phyloP scores from a whole-genome alignment of 306 rosid species.

The Cucurbita pepo region DNA sequence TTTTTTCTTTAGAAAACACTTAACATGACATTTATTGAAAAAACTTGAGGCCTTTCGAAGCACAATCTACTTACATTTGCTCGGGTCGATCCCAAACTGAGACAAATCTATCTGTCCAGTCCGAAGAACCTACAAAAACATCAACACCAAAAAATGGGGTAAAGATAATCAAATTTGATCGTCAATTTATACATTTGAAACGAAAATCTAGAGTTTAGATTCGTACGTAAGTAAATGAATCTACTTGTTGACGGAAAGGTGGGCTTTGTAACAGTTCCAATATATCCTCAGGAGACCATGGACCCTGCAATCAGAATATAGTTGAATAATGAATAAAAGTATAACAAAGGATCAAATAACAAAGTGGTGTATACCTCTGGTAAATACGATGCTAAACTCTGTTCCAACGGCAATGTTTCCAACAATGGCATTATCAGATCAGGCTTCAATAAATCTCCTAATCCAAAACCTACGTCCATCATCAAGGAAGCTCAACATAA shows the following conservation, averaged over 20 bases:
- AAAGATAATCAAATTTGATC: not conserved
- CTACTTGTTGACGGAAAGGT: constrained; percentile 89
- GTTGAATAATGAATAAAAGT: not conserved
- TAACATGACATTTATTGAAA: not conserved
- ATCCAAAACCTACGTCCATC: constrained; percentile 47
- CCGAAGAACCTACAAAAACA: constrained; percentile 48
- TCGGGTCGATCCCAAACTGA: constrained; percentile 93
- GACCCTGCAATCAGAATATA: constrained; percentile 40
- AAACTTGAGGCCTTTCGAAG: not conserved
- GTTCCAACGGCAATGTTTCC: constrained; percentile 60
- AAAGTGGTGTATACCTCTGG: constrained; percentile 56
- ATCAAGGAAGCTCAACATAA: constrained; percentile 7
- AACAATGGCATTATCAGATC: constrained; percentile 78
- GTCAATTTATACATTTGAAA: not conserved
- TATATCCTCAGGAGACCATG: constrained; percentile 72
- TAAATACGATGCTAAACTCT: constrained; percentile 54
- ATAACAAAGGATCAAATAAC: constrained; percentile 5
- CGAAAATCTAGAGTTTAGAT: not conserved
- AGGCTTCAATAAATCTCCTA: constrained; percentile 81
- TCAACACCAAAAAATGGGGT: not conserved
- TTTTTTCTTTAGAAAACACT: too few relatives aligned
- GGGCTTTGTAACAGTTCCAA: constrained; percentile 87
- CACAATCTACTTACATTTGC: constrained; percentile 55
- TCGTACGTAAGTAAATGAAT: constrained; percentile 82
- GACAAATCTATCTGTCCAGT: constrained; percentile 90